Evolutionary conservation across 352 stramenopile species (phyloP).

Genomic region (Thalassiosira livingstoniorum): DNA sequence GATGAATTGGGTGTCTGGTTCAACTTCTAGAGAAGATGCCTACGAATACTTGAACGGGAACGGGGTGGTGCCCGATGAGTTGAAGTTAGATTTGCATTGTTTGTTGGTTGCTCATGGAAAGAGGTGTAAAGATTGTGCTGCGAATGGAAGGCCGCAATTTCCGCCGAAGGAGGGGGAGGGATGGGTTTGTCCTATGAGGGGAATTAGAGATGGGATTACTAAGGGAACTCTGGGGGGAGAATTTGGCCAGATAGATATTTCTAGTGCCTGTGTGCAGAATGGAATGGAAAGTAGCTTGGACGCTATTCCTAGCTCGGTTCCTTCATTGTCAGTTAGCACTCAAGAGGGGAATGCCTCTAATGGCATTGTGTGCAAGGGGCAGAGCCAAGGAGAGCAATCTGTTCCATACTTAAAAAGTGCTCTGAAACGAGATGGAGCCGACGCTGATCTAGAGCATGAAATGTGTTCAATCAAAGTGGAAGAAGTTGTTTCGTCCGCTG

Average conservation of each 20-base stretch:
- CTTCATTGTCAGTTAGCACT: no score
- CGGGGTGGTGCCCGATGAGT: slow-evolving; percentile 56
- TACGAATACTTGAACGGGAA: slow-evolving; percentile 83
- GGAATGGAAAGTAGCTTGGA: no score
- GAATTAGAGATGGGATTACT: slow-evolving; percentile 52
- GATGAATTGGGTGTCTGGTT: slow-evolving; percentile 65
- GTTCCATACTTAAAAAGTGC: no score
- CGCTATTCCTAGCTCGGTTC: no score
- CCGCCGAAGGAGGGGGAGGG: slow-evolving; percentile 61
- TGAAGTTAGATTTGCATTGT: slow-evolving; percentile 82
- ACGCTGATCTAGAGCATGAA: neutral
- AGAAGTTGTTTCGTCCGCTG: neutral
- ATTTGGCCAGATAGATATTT: neutral
- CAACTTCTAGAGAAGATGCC: slow-evolving; percentile 60
- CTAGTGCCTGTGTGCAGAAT: no score
- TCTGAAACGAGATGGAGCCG: no score
- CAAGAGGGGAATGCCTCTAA: no score
- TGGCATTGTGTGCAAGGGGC: no score
- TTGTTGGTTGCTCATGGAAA: slow-evolving; percentile 80
- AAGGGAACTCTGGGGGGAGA: neutral
- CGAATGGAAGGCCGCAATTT: slow-evolving; percentile 78
- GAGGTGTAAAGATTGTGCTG: slow-evolving; percentile 76
- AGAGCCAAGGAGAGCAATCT: no score
- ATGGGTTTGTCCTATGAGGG: slow-evolving; percentile 66
- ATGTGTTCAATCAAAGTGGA: slow-evolving; percentile 1